A percentile compares a stretch with the other conserved stretches of the same genome.
Conservation (phyloP, 208 protist genomes). For the Trichomonas tenax region DNA sequence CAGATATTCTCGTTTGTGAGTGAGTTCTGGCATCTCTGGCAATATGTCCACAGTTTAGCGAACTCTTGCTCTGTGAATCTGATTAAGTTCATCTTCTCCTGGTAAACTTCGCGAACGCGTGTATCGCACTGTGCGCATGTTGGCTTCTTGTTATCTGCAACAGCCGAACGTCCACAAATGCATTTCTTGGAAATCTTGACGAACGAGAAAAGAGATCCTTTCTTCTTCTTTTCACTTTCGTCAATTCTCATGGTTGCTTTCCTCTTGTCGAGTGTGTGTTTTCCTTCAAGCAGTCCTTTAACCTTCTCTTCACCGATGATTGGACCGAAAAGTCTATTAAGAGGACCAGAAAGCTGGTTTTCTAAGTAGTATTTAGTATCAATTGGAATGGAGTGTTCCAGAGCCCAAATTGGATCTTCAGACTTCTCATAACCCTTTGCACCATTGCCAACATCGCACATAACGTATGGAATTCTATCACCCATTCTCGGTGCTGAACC, state of each 20-base stretch:
- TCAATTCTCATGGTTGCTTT: slow-evolving; percentile 69
- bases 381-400: slow-evolving; percentile 76
- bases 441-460: slow-evolving; percentile 53
- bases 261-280: slow-evolving; percentile 84
- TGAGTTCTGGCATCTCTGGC: slow-evolving; percentile 81
- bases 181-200: background rate
- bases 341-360: slow-evolving; percentile 67
- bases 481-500: slow-evolving; percentile 60
- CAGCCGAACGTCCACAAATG: background rate
- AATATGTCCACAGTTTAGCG: slow-evolving; percentile 90
- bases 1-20: slow-evolving; percentile 84
- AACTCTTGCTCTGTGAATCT: slow-evolving; percentile 81
- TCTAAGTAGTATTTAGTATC: slow-evolving; percentile 82
- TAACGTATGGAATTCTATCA: slow-evolving; percentile 83
- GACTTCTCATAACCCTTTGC: slow-evolving; percentile 90
- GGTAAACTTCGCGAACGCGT: slow-evolving; percentile 71
- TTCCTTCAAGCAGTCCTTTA: slow-evolving; percentile 52
- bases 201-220: slow-evolving; percentile 61
- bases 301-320: slow-evolving; percentile 60
- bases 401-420: slow-evolving; percentile 98
- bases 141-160: background rate
- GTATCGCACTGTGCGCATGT: background rate
- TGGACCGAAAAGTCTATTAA: slow-evolving; percentile 75
- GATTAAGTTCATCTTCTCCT: slow-evolving; percentile 62
- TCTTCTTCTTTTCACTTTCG: slow-evolving; percentile 81